phyloP scores from a whole-genome alignment of 176 grass and related monocot species.

The Paspalum notatum region DNA sequence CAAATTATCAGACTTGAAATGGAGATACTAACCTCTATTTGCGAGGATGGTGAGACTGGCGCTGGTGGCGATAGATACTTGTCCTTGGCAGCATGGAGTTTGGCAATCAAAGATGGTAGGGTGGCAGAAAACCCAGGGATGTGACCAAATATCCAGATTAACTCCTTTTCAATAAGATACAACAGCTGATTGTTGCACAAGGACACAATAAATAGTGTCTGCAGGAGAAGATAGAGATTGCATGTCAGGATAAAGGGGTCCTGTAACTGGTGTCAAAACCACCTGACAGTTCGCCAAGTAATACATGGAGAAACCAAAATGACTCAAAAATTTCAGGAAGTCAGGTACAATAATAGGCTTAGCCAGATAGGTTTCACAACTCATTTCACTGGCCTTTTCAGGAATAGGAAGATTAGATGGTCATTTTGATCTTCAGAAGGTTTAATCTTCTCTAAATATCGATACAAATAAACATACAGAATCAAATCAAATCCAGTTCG shows the following conservation, averaged over 20 bases:
- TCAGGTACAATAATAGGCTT: background rate
- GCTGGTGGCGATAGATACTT: slow-evolving; percentile 76
- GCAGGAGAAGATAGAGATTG: slow-evolving; percentile 29
- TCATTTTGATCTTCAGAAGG: background rate
- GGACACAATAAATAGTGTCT: slow-evolving; percentile 87
- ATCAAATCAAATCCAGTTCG: slow-evolving; percentile 10
- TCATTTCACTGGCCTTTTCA: background rate
- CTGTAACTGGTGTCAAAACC: slow-evolving; percentile 4
- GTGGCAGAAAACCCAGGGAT: slow-evolving; percentile 78
- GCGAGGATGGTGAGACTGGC: slow-evolving; percentile 41
- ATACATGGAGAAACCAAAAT: slow-evolving; percentile 2
- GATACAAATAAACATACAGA: slow-evolving; percentile 14
- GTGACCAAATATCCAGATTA: slow-evolving; percentile 81
- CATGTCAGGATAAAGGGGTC: slow-evolving; percentile 30
- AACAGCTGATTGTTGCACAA: slow-evolving; percentile 96
- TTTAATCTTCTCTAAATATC: background rate
- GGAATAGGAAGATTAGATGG: background rate
- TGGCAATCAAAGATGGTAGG: slow-evolving; percentile 75
- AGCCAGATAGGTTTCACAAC: background rate
- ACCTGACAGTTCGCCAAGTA: background rate
- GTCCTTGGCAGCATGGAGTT: slow-evolving; percentile 75
- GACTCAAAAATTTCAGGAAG: background rate
- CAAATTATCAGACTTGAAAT: slow-evolving; percentile 23
- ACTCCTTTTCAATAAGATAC: slow-evolving; percentile 77
- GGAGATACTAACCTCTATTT: slow-evolving; percentile 57